Evolutionary conservation across 805 yeast genomes (phyloP).

Genomic region (Schwanniomyces sp.): DNA sequence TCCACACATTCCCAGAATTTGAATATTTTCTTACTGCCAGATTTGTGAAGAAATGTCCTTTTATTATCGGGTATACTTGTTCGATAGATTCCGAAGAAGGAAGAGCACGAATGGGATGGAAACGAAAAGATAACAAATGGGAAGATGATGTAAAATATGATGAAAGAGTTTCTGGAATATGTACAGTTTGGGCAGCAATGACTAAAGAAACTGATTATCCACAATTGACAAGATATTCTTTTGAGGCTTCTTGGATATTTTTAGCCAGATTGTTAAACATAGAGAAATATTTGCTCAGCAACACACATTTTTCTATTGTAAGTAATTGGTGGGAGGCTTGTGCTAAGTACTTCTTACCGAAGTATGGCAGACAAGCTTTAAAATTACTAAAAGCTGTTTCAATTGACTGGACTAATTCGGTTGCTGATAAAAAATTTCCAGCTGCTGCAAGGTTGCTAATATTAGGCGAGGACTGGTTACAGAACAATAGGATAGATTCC

Average conservation of each 20-base stretch:
- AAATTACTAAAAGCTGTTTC: constrained; percentile 57
- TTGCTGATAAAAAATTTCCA: constrained; percentile 55
- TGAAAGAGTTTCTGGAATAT: constrained; percentile 86
- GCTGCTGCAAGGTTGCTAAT: constrained; percentile 78
- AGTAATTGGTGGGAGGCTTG: constrained; percentile 94
- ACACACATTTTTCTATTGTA: constrained; percentile 68
- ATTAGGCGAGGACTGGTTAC: constrained; percentile 76
- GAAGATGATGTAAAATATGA: constrained; percentile 67
- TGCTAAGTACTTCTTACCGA: constrained; percentile 52
- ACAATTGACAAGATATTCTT: constrained; percentile 45
- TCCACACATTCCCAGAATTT: constrained; percentile 50
- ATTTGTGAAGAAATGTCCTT: constrained; percentile 88
- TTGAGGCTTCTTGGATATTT: constrained; percentile 58
- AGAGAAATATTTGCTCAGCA: constrained; percentile 48
- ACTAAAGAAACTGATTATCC: constrained; percentile 41
- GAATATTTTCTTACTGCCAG: constrained; percentile 68
- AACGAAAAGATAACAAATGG: constrained; percentile 54
- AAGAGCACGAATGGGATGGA: constrained; percentile 85
- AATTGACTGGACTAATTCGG: constrained; percentile 52
- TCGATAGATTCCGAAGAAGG: constrained; percentile 80
- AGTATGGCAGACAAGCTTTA: constrained; percentile 67
- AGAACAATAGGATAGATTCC: constrained; percentile 44
- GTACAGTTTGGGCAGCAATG: constrained; percentile 75
- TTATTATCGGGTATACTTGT: constrained; percentile 79
- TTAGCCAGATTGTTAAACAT: constrained; percentile 71